Base-by-base conservation (phyloP, 2,329 filamentous ascomycete species). In the Sporothrix euskadiensis region DNA sequence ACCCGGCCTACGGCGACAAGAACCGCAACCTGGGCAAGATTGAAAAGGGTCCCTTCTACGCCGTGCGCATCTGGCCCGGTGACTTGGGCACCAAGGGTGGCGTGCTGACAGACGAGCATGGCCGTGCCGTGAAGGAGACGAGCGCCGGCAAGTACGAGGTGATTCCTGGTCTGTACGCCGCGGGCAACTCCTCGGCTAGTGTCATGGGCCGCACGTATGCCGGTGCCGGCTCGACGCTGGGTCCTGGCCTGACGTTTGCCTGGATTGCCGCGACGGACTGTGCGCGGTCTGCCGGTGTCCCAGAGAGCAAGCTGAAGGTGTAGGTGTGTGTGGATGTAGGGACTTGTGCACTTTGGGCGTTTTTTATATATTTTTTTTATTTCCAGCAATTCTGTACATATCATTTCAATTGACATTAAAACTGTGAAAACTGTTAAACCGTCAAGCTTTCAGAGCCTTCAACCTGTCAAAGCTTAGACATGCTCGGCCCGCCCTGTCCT, bases 141-240 rank as follows among this genome's bases (percentile, higher is more conserved):
- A 80, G 81, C 22, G 39, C 72, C 39, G 80, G 80, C 0, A 76
- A 83, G 3, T 82, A 83, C 74, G 81, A 80, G 0, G 78, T 78
- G 4, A 81, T 95, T 22, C 86, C 96, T 75, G 87, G 88, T 73
- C 90, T 94, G 88, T 94, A 14, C 92, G 93, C 0, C 91, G 92
- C 19, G 93, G 82, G 7, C 72, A 81, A 81, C 72, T 77, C 77
- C 0, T 78, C 79, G 2, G 80, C 80, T 0, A 78, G 76, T 39
- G 77, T 83, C 12, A 82, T 83, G 80, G 79, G 80, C 0, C 74
- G 76, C 7, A 79, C 74, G 0, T 83, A 82, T 77, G 65, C 78
- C 39, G 81, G 81, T 2, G 80, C 80, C 22, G 82, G 82, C 4
- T 75, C 76, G 9, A 83, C 80, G 4, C 72, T 83, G 61, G 81